phyloP scores from a whole-genome alignment of 768 basidiomycete genomes.

The Boletus bicolor region DNA sequence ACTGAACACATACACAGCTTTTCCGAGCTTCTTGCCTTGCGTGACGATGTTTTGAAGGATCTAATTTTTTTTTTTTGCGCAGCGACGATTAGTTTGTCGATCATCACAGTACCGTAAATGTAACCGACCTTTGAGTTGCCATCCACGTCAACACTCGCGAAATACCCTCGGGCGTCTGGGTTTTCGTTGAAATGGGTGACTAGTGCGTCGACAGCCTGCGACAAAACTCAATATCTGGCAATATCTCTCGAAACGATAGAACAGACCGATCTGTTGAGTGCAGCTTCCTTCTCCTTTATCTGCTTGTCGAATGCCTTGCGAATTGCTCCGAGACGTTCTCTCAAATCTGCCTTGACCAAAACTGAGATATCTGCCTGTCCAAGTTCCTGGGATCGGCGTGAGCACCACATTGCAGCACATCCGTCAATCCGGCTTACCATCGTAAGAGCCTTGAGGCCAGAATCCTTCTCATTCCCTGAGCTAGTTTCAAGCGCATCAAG shows the following conservation, averaged over 20 bases:
- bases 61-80: conserved; percentile 33
- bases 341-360: conserved; percentile 74
- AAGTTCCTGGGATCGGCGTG: conserved; percentile 59
- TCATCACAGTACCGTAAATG: neutral
- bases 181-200: conserved; percentile 75
- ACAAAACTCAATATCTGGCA: neutral
- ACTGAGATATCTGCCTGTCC: conserved; percentile 88
- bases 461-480: conserved; percentile 78
- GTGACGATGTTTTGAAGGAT: conserved; percentile 71
- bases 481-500: conserved; percentile 61
- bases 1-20: conserved; percentile 88
- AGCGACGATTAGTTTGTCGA: neutral
- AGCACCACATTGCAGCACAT: neutral
- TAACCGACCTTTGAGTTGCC: conserved; percentile 78
- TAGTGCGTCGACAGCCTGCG: conserved; percentile 67
- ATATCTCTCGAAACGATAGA: neutral
- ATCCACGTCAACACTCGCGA: conserved; percentile 69
- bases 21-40: conserved; percentile 77
- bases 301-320: conserved; percentile 85
- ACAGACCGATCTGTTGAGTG: conserved; percentile 72
- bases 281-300: conserved; percentile 75
- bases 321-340: conserved; percentile 64
- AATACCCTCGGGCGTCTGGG: conserved; percentile 63
- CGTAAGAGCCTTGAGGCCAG: conserved; percentile 76
- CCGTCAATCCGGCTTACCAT: conserved; percentile 49